Conservation (phyloP, 176 grass and related monocot species). For the Guadua angustifolia region DNA sequence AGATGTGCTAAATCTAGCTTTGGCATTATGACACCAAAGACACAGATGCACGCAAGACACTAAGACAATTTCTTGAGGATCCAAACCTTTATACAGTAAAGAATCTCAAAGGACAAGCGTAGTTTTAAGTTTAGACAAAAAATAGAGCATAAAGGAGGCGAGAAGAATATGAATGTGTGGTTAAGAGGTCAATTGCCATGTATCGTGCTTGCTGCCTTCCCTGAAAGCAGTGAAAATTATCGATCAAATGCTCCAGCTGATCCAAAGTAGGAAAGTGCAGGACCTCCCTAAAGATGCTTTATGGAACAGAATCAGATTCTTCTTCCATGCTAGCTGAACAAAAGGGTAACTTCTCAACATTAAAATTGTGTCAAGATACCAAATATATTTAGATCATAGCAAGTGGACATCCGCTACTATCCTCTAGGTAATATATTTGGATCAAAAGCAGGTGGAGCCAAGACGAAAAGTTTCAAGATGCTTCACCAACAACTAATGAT, state of each 20-base stretch:
- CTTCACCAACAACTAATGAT: conserved; percentile 19
- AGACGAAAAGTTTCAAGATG: conserved; percentile 32
- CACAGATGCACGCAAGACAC: background rate
- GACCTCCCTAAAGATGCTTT: conserved; percentile 51
- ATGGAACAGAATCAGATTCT: conserved; percentile 67
- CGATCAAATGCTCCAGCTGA: conserved; percentile 26
- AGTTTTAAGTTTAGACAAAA: conserved; percentile 29
- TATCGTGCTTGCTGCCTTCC: conserved; percentile 30
- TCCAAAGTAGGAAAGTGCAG: conserved; percentile 42
- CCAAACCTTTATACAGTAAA: background rate
- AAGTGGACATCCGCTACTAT: background rate
- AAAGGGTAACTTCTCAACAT: conserved; percentile 20
- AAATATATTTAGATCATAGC: background rate
- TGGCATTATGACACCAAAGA: background rate
- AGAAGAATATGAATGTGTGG: conserved; percentile 23
- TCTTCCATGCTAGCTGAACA: conserved; percentile 44
- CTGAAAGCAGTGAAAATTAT: conserved; percentile 42
- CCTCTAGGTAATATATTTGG: background rate
- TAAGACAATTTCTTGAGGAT: no score
- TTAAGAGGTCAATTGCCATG: conserved; percentile 29
- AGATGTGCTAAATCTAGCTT: conserved; percentile 27
- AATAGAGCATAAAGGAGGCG: conserved; percentile 27
- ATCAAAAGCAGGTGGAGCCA: conserved; percentile 22
- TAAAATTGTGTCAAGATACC: conserved; percentile 30
- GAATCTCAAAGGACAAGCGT: conserved; percentile 24